Conservation (phyloP, 345 rosid species). For the Pistacia integerrima region DNA sequence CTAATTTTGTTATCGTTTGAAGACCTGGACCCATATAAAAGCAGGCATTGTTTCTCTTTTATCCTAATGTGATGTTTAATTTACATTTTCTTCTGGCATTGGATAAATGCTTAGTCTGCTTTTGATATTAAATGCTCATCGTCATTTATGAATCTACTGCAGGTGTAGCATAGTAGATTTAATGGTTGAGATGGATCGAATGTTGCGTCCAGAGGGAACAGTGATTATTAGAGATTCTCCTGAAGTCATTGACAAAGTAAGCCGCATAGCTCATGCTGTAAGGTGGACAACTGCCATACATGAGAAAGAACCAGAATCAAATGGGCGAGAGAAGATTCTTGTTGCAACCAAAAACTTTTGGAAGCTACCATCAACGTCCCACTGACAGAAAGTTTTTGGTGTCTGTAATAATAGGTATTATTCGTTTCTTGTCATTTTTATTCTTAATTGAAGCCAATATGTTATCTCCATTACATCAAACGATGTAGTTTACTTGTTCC, state of each 20-base stretch:
- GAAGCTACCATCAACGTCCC: slow-evolving; percentile 57
- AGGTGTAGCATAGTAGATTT: slow-evolving; percentile 91
- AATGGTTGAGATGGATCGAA: slow-evolving; percentile 93
- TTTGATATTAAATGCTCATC: background rate
- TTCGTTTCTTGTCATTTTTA: slow-evolving; percentile 28
- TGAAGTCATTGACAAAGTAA: slow-evolving; percentile 79
- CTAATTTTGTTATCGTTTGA: background rate
- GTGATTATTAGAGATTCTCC: slow-evolving; percentile 80
- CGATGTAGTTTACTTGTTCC: slow-evolving; percentile 29
- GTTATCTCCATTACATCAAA: slow-evolving; percentile 42
- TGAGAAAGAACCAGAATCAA: slow-evolving; percentile 77
- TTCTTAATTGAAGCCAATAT: slow-evolving; percentile 27
- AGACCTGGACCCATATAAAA: background rate
- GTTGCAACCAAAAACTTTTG: slow-evolving; percentile 71
- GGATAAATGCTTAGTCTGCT: background rate
- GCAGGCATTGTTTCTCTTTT: background rate
- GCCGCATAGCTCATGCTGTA: slow-evolving; percentile 63
- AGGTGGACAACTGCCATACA: slow-evolving; percentile 67
- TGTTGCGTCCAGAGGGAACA: slow-evolving; percentile 84
- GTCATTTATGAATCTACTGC: slow-evolving; percentile 24
- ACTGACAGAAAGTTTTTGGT: slow-evolving; percentile 28
- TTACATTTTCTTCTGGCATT: background rate
- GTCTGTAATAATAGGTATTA: slow-evolving; percentile 43
- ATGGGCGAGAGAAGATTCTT: slow-evolving; percentile 67
- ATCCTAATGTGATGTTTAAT: background rate